phyloP scores from a whole-genome alignment of 331 rosid genomes.

The Rosa hybrid region DNA sequence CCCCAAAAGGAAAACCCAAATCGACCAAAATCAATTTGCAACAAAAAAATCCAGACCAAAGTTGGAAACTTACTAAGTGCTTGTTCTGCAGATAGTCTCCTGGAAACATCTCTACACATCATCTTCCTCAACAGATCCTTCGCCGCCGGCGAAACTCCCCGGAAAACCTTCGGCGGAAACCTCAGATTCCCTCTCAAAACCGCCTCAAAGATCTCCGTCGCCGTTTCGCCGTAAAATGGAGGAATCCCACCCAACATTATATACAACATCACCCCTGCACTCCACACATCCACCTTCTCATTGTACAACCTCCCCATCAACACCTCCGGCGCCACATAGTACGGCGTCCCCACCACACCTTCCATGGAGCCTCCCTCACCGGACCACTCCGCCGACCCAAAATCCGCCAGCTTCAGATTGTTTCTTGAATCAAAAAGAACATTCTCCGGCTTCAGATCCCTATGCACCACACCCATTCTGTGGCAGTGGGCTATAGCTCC shows the following conservation, averaged over 20 bases:
- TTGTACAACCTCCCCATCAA: constrained; percentile 54
- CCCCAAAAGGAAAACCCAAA: background rate
- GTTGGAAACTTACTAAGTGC: constrained; percentile 56
- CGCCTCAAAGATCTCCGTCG: constrained; percentile 55
- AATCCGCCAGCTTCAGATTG: constrained; percentile 65
- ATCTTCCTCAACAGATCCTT: constrained; percentile 80
- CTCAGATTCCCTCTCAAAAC: constrained; percentile 74
- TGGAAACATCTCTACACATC: constrained; percentile 65
- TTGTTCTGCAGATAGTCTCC: constrained; percentile 63
- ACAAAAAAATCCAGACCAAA: background rate
- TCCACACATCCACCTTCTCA: constrained; percentile 76
- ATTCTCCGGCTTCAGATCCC: constrained; percentile 80
- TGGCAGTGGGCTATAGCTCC: constrained; percentile 67
- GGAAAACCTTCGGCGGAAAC: constrained; percentile 61
- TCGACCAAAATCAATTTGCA: background rate
- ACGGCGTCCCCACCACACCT: constrained; percentile 82
- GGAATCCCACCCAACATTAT: constrained; percentile 74
- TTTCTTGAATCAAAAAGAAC: constrained; percentile 53
- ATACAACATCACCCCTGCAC: constrained; percentile 64
- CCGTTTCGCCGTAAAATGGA: constrained; percentile 71
- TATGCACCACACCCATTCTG: constrained; percentile 54
- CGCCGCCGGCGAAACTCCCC: constrained; percentile 61
- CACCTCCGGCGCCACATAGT: constrained; percentile 80
- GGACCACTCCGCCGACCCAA: constrained; percentile 83
- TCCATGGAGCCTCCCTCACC: constrained; percentile 37